These are phyloP conservation scores for Anthracocystis walkeri DNA, from an alignment of 1,284 basidiomycete species.

Conservation along the genomic window DNA sequence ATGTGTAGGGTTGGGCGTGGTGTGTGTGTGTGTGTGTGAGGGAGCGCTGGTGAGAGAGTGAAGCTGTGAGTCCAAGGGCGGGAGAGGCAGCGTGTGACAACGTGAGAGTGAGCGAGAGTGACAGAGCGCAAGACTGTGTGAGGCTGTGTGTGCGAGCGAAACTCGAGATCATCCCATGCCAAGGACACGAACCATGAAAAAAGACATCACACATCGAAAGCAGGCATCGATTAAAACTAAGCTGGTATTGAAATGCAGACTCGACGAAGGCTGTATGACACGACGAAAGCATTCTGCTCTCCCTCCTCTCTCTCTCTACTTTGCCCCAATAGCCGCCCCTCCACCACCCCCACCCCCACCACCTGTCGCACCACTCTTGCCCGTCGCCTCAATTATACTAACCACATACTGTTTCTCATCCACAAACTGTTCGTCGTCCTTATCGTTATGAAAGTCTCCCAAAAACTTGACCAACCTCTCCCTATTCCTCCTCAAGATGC, in stretches of 20 bases:
- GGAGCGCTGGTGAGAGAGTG: too few species aligned
- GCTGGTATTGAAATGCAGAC: not conserved
- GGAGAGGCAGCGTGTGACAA: too few species aligned
- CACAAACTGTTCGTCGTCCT: constrained; percentile 75
- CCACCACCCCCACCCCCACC: not conserved
- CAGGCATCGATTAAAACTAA: not conserved
- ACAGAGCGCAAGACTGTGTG: too few species aligned
- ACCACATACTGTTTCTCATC: constrained; percentile 69
- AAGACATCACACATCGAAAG: too few species aligned
- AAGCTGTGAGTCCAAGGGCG: too few species aligned
- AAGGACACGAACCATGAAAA: too few species aligned
- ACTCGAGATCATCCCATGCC: too few species aligned
- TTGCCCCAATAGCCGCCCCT: constrained; percentile 19
- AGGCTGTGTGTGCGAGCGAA: too few species aligned
- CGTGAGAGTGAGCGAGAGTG: too few species aligned
- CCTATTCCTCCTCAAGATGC: constrained; percentile 90
- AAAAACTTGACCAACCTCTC: constrained; percentile 91
- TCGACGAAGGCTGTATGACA: not conserved
- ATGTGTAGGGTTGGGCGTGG: not conserved
- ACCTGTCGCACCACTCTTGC: constrained; percentile 8
- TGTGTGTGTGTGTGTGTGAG: not conserved
- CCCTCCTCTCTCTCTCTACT: not conserved
- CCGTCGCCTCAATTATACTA: constrained; percentile 64
- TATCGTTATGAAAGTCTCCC: constrained; percentile 95
- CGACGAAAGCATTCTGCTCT: too few species aligned